These are phyloP conservation scores for Parmelia sp. DNA, from an alignment of 495 filamentous ascomycete species.

Conservation along the genomic window DNA sequence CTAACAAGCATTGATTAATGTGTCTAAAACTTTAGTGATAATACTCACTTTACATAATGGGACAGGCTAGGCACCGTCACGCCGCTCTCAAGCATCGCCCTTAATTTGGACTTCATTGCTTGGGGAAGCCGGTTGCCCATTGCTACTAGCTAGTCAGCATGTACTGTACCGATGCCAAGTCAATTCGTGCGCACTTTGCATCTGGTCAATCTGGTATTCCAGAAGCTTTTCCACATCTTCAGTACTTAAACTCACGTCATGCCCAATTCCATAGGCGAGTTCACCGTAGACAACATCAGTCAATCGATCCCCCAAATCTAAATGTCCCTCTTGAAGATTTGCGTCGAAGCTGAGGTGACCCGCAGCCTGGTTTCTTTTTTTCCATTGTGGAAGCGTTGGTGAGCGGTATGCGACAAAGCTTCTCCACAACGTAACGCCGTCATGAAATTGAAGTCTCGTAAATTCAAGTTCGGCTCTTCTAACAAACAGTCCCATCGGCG, in stretches of 20 bases:
- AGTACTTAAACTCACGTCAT: constrained; percentile 51
- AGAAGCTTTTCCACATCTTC: constrained; percentile 80
- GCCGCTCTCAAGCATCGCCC: constrained; percentile 57
- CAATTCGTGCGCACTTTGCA: constrained; percentile 60
- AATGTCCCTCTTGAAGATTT: constrained; percentile 43
- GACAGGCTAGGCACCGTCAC: constrained; percentile 62
- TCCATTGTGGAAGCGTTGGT: constrained; percentile 65
- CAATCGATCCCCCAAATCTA: constrained; percentile 40
- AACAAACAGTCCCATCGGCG: constrained; percentile 81
- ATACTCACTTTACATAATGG: constrained; percentile 64
- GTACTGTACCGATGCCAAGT: constrained; percentile 3
- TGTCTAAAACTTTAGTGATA: background rate
- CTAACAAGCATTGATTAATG: constrained; percentile 30
- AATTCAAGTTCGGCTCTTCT: constrained; percentile 73
- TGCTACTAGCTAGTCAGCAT: constrained; percentile 38
- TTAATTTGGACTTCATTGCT: constrained; percentile 59
- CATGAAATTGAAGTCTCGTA: constrained; percentile 68
- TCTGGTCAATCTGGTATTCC: constrained; percentile 78
- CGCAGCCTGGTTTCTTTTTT: constrained; percentile 56
- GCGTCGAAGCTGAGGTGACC: constrained; percentile 62
- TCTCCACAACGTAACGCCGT: constrained; percentile 70
- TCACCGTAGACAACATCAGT: constrained; percentile 58
- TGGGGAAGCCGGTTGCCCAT: constrained; percentile 65
- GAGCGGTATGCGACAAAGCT: constrained; percentile 71
- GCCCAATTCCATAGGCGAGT: constrained; percentile 44